phyloP scores from a whole-genome alignment of 805 yeast genomes.

The Barnettozyma siamensis region DNA sequence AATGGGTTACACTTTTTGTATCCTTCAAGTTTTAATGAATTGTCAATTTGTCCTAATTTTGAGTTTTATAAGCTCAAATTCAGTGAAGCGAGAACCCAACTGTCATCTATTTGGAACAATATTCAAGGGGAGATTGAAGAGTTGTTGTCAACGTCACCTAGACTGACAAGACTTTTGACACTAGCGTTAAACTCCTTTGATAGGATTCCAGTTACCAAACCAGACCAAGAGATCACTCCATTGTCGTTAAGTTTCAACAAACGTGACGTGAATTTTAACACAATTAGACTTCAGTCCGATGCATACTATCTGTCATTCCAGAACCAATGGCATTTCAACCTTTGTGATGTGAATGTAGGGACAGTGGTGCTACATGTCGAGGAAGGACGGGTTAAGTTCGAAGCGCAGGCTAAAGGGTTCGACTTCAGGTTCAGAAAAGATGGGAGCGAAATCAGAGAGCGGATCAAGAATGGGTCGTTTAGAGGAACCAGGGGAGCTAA shows the following conservation, averaged over 20 bases:
- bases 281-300: conserved; percentile 50
- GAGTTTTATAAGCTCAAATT: conserved; percentile 61
- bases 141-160: conserved; percentile 35
- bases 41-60: conserved; percentile 55
- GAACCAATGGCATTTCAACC: conserved; percentile 72
- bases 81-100: conserved; percentile 51
- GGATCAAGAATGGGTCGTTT: conserved; percentile 13
- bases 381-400: conserved; percentile 46
- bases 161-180: conserved; percentile 41
- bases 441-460: conserved; percentile 19
- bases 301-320: conserved; percentile 58
- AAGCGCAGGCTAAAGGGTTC: conserved; percentile 54
- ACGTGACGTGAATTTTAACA: conserved; percentile 35
- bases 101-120: conserved; percentile 59
- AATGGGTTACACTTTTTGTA: conserved; percentile 68
- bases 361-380: conserved; percentile 37
- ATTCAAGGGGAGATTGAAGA: conserved; percentile 47
- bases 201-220: conserved; percentile 43
- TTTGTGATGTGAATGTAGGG: conserved; percentile 57
- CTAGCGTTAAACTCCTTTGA: conserved; percentile 58
- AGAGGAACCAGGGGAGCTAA: conserved; percentile 4
- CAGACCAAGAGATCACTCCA: conserved; percentile 38
- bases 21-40: conserved; percentile 64
- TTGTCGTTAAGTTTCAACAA: conserved; percentile 34
- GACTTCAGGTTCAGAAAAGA: conserved; percentile 47